Conservation (phyloP, 768 basidiomycete species). For the Solioccasus polychromus region DNA sequence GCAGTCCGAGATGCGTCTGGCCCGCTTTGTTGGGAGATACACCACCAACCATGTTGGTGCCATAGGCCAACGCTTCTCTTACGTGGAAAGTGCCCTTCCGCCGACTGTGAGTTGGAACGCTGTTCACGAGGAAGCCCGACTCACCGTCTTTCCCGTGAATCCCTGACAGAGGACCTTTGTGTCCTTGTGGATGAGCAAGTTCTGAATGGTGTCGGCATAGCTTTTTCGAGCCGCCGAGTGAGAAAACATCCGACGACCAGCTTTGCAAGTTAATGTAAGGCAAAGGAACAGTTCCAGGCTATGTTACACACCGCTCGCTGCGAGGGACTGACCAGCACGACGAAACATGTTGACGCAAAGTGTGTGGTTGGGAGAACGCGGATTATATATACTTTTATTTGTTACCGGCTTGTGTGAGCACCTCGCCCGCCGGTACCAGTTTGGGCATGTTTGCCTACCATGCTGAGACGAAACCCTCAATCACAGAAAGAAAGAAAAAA, state of each 20-base stretch:
- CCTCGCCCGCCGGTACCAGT: slow-evolving; percentile 17
- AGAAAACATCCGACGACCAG: slow-evolving; percentile 78
- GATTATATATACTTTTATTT: slow-evolving; percentile 9
- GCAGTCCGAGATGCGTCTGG: slow-evolving; percentile 90
- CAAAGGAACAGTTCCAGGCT: background rate
- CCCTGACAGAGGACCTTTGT: slow-evolving; percentile 92
- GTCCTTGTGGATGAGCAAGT: slow-evolving; percentile 90
- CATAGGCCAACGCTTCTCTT: slow-evolving; percentile 88
- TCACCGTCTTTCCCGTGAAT: slow-evolving; percentile 94
- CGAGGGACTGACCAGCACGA: slow-evolving; percentile 57
- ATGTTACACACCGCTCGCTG: slow-evolving; percentile 44
- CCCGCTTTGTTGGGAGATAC: slow-evolving; percentile 97
- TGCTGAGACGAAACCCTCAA: background rate
- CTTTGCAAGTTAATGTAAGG: slow-evolving; percentile 28
- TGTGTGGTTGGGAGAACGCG: slow-evolving; percentile 9
- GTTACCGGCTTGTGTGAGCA: slow-evolving; percentile 14
- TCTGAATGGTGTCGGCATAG: slow-evolving; percentile 88
- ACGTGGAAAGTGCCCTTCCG: slow-evolving; percentile 93
- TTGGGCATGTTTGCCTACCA: slow-evolving; percentile 25
- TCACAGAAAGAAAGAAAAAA: too few species aligned
- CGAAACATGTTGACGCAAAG: slow-evolving; percentile 44
- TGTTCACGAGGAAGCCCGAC: slow-evolving; percentile 16
- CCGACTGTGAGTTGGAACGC: slow-evolving; percentile 2
- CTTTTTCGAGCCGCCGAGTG: slow-evolving; percentile 67
- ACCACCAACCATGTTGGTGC: slow-evolving; percentile 97